Evolutionary conservation across 306 rosid species (phyloP).

Genomic region (Pterocarpus macrocarpus): DNA sequence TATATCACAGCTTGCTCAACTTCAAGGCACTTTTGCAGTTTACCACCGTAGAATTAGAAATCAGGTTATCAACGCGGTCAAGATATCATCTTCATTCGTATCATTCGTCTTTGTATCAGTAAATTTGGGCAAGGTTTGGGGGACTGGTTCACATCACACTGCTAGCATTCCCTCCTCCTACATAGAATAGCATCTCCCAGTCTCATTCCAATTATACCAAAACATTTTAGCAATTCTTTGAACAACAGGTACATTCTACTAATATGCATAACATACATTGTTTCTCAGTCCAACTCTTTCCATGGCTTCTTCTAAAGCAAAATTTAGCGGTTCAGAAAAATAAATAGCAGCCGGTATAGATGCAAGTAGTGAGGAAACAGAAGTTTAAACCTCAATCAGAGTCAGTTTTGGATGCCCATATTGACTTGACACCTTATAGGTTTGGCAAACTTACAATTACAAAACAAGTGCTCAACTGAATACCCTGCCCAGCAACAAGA

Average conservation of each 20-base stretch:
- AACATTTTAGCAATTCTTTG: conserved; percentile 11
- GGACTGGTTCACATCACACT: background rate
- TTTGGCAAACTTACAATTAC: conserved; percentile 13
- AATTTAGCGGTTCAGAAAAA: conserved; percentile 15
- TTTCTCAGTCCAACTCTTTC: background rate
- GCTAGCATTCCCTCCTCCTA: conserved; percentile 10
- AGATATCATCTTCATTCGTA: background rate
- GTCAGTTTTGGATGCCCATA: conserved; percentile 1
- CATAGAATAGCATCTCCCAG: background rate
- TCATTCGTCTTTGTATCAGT: background rate
- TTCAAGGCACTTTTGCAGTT: conserved; percentile 18
- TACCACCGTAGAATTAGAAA: background rate
- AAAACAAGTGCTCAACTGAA: conserved; percentile 18
- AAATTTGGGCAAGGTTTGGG: conserved; percentile 2
- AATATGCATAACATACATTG: background rate
- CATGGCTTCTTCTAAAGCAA: conserved; percentile 12
- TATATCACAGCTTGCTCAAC: background rate
- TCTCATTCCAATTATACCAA: conserved; percentile 5
- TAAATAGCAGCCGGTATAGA: background rate
- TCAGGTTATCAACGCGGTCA: conserved; percentile 4
- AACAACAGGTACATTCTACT: conserved; percentile 11
- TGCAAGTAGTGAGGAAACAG: background rate
- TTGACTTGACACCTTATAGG: conserved; percentile 14
- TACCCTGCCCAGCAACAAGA: conserved; percentile 35
- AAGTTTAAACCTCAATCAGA: conserved; percentile 3